These are phyloP conservation scores for Scedosporium apiospermum DNA, from an alignment of 2,329 filamentous ascomycete species.

Conservation along the genomic window DNA sequence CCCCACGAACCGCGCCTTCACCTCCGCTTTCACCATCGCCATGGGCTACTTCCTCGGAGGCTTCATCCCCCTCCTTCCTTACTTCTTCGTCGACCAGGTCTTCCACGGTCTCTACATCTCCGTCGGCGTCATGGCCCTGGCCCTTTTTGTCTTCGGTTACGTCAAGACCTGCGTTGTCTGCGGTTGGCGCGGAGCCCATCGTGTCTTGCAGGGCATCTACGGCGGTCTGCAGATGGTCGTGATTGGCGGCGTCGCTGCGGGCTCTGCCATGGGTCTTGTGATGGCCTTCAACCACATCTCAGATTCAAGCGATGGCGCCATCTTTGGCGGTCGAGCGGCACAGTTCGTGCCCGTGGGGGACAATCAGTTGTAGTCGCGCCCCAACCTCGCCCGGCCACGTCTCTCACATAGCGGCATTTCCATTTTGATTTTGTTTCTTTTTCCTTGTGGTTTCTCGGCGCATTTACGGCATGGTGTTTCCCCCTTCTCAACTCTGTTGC, in stretches of 20 bases:
- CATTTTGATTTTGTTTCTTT: too few species aligned
- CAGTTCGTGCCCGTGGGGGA: neutral
- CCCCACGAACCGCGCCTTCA: conserved; percentile 32
- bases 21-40: conserved; percentile 57
- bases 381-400: too few species aligned
- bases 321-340: neutral
- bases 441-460: too few species aligned
- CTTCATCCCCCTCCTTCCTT: conserved; percentile 60
- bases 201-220: conserved; percentile 12
- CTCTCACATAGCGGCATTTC: too few species aligned
- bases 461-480: too few species aligned
- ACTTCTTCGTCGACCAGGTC: conserved; percentile 46
- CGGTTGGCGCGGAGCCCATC: conserved; percentile 11
- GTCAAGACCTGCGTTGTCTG: conserved; percentile 44
- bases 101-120: conserved; percentile 47
- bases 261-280: conserved; percentile 28
- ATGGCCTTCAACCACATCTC: conserved; percentile 12
- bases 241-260: conserved; percentile 27
- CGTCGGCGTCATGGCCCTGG: conserved; percentile 48
- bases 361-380: neutral
- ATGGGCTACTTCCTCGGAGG: conserved; percentile 62
- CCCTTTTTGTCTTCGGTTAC: conserved; percentile 56
- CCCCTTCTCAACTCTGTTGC: too few species aligned
- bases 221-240: conserved; percentile 30
- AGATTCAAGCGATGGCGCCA: neutral